Base-by-base conservation (phyloP, 192 early-diverging fungal species). In the Entophlyctis luteolus region DNA sequence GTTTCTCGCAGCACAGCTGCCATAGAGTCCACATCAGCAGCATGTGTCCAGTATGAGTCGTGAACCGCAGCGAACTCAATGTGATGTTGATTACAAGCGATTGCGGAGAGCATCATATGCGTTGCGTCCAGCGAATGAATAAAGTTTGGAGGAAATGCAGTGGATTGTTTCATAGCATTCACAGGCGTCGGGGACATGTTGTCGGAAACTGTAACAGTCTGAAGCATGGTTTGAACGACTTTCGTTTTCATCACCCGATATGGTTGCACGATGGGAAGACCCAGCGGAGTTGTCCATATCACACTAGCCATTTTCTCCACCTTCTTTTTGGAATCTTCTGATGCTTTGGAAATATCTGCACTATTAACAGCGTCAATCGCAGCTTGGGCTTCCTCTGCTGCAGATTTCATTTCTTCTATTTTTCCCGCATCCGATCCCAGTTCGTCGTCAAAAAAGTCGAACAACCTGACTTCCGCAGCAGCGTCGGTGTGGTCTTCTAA, bases 41-140 rank as follows among this genome's bases (percentile, higher is more conserved):
- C 91, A 68, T 98, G 96, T 0, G 94, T 95, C 96, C 96, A 98
- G 75, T 94, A 98, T 57, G 91, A 93, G 76, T 98, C 96, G 76
- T 98, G 96, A 18, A 98, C 96, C 3, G 94, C 87, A 0, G 96
- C 93, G 84, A 96, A 98, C 8, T 87, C 80, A 59, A 98, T 72
- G 2, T 86, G 88, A 20, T 80, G 83, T 36, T 79, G 72, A 46
- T 91, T 84, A 80, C 94, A 96, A 59, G 84, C 85, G 29, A 93
- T 81, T 28, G 96, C 93, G 18, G 93, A 92, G 75, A 96, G 84
- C 65, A 95, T 82, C 96, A 98, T 98, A 70, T 98, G 96, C 23
- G 93, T 87, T 0, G 96, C 96, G 75, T 98, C 96, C 27, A 98
- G 81, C 2, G 93, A 95, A 76, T 98, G 96, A 72, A 98, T 92